These are phyloP conservation scores for Rhytidiadelphus loreus DNA, from an alignment of 225 moss, liverwort and hornwort genomes.

Conservation along the genomic window DNA sequence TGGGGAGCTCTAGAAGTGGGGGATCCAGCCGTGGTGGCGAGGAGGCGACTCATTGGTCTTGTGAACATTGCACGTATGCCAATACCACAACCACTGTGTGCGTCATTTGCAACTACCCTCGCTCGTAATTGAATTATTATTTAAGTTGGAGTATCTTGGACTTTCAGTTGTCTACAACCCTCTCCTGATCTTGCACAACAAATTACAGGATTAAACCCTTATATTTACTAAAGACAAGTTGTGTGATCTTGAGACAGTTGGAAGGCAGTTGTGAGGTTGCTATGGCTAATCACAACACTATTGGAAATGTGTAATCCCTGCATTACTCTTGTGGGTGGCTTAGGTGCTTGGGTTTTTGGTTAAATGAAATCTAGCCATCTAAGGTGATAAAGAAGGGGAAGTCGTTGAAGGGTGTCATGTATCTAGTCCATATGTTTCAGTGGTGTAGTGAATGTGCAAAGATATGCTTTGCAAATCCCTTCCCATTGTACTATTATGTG, in stretches of 20 bases:
- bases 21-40: slow-evolving; percentile 43
- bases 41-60: slow-evolving; percentile 47
- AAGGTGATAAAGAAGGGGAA: background rate
- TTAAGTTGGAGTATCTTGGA: background rate
- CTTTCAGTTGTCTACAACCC: background rate
- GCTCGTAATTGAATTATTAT: slow-evolving; percentile 14
- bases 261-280: background rate
- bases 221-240: background rate
- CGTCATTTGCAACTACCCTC: slow-evolving; percentile 48
- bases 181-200: background rate
- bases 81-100: slow-evolving; percentile 43
- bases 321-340: background rate
- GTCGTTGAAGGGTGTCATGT: background rate
- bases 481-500: background rate
- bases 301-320: slow-evolving; percentile 3
- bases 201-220: background rate
- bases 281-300: slow-evolving; percentile 6
- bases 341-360: slow-evolving; percentile 16
- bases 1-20: slow-evolving; percentile 44
- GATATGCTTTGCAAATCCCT: background rate
- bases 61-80: slow-evolving; percentile 66
- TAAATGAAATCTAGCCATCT: slow-evolving; percentile 7
- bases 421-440: slow-evolving; percentile 8
- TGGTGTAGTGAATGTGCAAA: background rate
- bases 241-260: background rate